Conservation (phyloP, 495 filamentous ascomycete genomes). For the Clavariopsis aquatica region DNA sequence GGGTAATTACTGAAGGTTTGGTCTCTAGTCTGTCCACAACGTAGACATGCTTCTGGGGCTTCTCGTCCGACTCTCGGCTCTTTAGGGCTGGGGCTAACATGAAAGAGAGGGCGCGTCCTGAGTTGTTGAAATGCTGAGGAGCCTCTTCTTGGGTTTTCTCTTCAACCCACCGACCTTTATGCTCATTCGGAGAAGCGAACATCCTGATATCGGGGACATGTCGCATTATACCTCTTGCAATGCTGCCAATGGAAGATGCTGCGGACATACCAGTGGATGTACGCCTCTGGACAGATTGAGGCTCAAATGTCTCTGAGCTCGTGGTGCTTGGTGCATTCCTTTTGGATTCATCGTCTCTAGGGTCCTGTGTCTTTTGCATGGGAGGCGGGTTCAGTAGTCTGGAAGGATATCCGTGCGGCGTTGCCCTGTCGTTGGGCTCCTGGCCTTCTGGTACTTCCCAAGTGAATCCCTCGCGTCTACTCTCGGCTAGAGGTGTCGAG, state of each 20-base stretch:
- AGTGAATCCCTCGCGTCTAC: conserved; percentile 16
- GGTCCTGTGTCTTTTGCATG: not conserved
- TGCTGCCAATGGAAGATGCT: not conserved
- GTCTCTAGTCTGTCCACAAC: not conserved
- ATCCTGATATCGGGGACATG: conserved; percentile 10
- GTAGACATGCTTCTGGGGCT: not conserved
- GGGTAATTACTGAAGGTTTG: not conserved
- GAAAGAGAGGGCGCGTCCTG: not conserved
- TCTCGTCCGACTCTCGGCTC: not conserved
- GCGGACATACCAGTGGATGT: not conserved
- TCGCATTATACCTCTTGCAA: not conserved
- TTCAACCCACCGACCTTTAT: not conserved
- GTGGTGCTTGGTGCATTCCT: not conserved
- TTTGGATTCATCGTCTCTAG: not conserved
- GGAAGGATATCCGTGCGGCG: not conserved
- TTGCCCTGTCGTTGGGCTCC: not conserved
- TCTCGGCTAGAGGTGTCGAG: not conserved
- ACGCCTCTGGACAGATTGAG: not conserved
- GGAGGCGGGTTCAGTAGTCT: not conserved
- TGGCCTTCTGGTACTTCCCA: conserved; percentile 13
- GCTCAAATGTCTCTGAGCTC: not conserved
- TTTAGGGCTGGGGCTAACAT: not conserved
- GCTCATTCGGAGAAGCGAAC: not conserved
- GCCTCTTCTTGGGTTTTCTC: not conserved
- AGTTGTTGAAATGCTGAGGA: not conserved